These are phyloP conservation scores for Lunasporangiospora selenospora DNA, from an alignment of 192 early-diverging fungal species.

Conservation along the genomic window DNA sequence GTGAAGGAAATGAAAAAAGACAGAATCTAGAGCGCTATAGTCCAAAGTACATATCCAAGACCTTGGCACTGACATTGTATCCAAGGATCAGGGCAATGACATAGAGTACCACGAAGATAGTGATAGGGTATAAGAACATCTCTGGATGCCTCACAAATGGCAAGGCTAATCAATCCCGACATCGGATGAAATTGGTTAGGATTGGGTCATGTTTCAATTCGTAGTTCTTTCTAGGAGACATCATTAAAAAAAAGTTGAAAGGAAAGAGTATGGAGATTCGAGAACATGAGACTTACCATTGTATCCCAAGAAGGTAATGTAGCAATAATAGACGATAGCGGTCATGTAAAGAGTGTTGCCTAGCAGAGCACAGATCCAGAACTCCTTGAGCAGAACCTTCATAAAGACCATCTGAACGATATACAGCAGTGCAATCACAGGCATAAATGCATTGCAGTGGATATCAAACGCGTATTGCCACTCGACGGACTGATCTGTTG, in stretches of 20 bases:
- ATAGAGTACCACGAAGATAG: conserved; percentile 66
- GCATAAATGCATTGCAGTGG: conserved; percentile 96
- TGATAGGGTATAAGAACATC: conserved; percentile 89
- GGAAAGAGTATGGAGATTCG: background rate
- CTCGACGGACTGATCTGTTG: conserved; percentile 88
- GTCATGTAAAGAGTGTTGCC: conserved; percentile 90
- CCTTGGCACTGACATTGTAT: conserved; percentile 78
- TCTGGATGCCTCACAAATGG: conserved; percentile 92
- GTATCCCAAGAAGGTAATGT: conserved; percentile 93
- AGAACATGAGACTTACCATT: conserved; percentile 67
- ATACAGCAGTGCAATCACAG: conserved; percentile 86
- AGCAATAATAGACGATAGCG: conserved; percentile 81
- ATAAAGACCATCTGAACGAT: conserved; percentile 95
- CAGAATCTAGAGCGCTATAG: too few relatives aligned
- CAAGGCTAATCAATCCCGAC: conserved; percentile 64
- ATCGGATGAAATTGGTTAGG: conserved; percentile 1
- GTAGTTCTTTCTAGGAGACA: background rate
- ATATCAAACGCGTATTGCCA: conserved; percentile 98
- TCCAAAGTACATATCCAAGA: conserved; percentile 82
- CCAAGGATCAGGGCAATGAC: conserved; percentile 68
- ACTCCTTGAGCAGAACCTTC: conserved; percentile 76
- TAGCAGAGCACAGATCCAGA: conserved; percentile 83
- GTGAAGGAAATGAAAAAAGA: too few relatives aligned
- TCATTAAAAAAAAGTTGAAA: background rate
- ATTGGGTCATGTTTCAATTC: background rate